Base-by-base conservation (phyloP, 371 early-diverging fungal species). In the Rhizopus delemar region DNA sequence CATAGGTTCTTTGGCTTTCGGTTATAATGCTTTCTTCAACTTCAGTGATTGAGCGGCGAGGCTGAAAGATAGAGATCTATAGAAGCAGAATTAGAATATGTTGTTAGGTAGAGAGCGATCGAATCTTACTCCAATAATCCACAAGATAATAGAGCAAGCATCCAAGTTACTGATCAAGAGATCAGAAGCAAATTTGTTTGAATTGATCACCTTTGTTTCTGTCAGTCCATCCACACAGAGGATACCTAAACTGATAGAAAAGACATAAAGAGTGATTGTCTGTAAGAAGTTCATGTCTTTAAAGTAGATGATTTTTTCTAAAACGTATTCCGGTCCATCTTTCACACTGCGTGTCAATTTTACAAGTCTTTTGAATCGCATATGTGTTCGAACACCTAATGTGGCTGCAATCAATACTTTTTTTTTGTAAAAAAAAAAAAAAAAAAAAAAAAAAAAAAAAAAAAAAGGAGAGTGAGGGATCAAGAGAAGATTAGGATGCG, bases 221-320 rank as follows among this genome's bases (percentile, higher is more conserved):
- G 72, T 75, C 34, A 80, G 49, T 32, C 71, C 74, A 57, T 82
- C 83, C 34, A 67, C 69, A 51, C 77, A 75, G 31, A 82, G 56
- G 22, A 68, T 69, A 4, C 69, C 38, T 13, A 80, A 59, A 9
- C 71, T 65, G 1, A 52, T 16, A 4, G 73, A 70, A 31, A 66
- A 73, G 8, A 66, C 34, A 48, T 71, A 65, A 5, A 82, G 59
- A 29, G 65, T 33, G 5, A 55, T 16, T 0, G 77, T 77, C 29
- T 80, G 50, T n/a, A 77, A 64, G 29, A 63, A 43, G 50, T 80
- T 82, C 77, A 82, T 77, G 16, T 80, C 77, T 52, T 70, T 77
- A 45, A 82, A 82, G 41, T 82, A 82, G 0, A 53, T 33, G 3
- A 80, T 56, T 38, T 79, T 80, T n/a, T 65, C 69, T 8, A 68